Evolutionary conservation across 345 rosid genomes (phyloP).

Genomic region (Camelina hispida): DNA sequence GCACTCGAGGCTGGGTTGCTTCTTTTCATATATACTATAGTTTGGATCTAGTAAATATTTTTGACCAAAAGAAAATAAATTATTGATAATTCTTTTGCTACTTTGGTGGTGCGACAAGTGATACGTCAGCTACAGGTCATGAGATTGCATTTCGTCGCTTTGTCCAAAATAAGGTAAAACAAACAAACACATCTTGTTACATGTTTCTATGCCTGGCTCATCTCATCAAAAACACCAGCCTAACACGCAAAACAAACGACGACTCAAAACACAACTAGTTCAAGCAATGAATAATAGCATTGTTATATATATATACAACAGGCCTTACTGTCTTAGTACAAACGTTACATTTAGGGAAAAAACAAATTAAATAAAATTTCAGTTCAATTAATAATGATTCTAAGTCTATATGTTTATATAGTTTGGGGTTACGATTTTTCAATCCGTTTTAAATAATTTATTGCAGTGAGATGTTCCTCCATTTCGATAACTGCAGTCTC

Average conservation of each 20-base stretch:
- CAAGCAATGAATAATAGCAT: too few relatives aligned
- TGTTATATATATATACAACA: conserved; percentile 4
- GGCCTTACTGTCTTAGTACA: not conserved
- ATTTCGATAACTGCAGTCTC: conserved; percentile 10
- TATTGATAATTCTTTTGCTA: too few relatives aligned
- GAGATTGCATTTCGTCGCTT: conserved; percentile 7
- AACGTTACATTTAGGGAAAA: not conserved
- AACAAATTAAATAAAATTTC: not conserved
- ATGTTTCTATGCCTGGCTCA: conserved; percentile 24
- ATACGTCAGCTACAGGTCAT: not conserved
- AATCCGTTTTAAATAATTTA: conserved; percentile 5
- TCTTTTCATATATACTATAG: conserved; percentile 15
- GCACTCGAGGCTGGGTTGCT: not conserved
- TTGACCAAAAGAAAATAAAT: too few relatives aligned
- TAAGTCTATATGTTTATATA: conserved; percentile 18
- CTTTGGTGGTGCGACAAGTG: too few relatives aligned
- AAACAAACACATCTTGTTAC: conserved; percentile 13
- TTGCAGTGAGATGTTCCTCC: conserved; percentile 12
- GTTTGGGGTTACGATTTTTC: conserved; percentile 1
- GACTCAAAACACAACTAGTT: not conserved
- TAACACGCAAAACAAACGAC: conserved; percentile 19
- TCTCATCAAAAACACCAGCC: conserved; percentile 19
- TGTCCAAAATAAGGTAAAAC: conserved; percentile 25
- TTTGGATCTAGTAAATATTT: not conserved
- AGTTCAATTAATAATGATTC: conserved; percentile 5